phyloP scores from a whole-genome alignment of 495 filamentous ascomycete genomes.

The Penicillium angulare region DNA sequence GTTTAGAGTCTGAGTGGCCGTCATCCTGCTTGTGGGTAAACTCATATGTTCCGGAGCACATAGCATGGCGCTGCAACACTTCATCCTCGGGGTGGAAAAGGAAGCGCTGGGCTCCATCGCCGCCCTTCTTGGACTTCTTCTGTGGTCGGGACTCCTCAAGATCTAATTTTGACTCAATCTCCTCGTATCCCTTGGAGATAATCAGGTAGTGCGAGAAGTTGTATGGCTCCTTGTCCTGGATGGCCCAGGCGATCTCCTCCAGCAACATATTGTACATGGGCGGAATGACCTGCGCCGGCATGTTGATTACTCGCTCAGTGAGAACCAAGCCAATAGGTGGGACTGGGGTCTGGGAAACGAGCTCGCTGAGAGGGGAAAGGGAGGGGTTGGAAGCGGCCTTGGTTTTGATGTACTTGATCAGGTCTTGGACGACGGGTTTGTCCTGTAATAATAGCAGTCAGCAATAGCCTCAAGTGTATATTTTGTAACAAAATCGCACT shows the following conservation, averaged over 20 bases:
- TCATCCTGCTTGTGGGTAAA: slow-evolving; percentile 77
- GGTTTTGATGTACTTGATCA: slow-evolving; percentile 68
- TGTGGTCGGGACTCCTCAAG: slow-evolving; percentile 62
- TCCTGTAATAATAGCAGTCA: slow-evolving; percentile 40
- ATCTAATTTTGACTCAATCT: slow-evolving; percentile 79
- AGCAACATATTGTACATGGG: slow-evolving; percentile 96
- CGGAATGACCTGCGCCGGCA: slow-evolving; percentile 85
- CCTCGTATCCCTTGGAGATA: slow-evolving; percentile 83
- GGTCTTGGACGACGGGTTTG: slow-evolving; percentile 64
- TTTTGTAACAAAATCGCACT: not conserved
- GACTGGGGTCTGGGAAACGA: slow-evolving; percentile 52
- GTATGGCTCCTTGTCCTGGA: slow-evolving; percentile 91
- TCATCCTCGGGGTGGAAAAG: slow-evolving; percentile 99
- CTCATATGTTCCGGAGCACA: slow-evolving; percentile 62
- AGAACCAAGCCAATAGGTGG: slow-evolving; percentile 78
- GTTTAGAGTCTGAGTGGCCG: slow-evolving; percentile 80
- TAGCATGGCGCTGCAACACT: slow-evolving; percentile 70
- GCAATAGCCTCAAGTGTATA: not conserved
- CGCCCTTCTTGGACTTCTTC: slow-evolving; percentile 74
- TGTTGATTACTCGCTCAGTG: slow-evolving; percentile 90
- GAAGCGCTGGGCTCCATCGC: slow-evolving; percentile 54
- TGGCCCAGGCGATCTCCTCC: slow-evolving; percentile 86
- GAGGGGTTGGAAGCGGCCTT: slow-evolving; percentile 54
- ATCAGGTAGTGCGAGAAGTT: slow-evolving; percentile 91
- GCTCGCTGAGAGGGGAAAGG: slow-evolving; percentile 50